Conservation (phyloP, 2,329 filamentous ascomycete genomes). For the Hypoxylon sp. region DNA sequence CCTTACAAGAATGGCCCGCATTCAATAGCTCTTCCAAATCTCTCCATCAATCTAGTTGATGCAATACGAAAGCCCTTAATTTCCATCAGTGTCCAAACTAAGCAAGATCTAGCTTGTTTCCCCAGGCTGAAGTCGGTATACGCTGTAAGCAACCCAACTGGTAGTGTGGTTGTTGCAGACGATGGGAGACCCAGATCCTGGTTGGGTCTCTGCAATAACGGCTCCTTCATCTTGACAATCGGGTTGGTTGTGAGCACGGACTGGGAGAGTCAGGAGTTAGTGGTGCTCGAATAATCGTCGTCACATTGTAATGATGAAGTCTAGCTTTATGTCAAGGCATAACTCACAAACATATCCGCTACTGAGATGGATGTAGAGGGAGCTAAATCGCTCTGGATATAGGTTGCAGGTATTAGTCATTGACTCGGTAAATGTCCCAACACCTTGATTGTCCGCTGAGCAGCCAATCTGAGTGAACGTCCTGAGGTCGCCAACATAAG, state of each 20-base stretch:
- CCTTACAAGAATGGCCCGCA: background rate
- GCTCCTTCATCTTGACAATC: conserved; percentile 32
- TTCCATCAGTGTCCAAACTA: background rate
- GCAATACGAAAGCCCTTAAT: no score
- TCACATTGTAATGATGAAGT: background rate
- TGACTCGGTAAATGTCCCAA: conserved; percentile 40
- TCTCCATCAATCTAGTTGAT: background rate
- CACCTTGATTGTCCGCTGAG: conserved; percentile 38
- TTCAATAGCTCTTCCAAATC: conserved; percentile 2
- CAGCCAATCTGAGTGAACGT: conserved; percentile 36
- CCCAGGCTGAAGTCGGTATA: conserved; percentile 8
- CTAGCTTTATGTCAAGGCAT: background rate
- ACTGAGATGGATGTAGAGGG: conserved; percentile 35
- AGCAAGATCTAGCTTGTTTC: background rate
- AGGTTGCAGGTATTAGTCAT: conserved; percentile 31
- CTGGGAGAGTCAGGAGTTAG: conserved; percentile 24
- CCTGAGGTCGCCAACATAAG: conserved; percentile 43
- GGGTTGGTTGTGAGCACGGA: conserved; percentile 32
- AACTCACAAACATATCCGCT: conserved; percentile 41
- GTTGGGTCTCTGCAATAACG: conserved; percentile 18
- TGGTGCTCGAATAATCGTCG: background rate
- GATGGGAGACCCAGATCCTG: conserved; percentile 2
- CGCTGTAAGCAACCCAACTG: conserved; percentile 35
- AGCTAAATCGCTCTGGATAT: conserved; percentile 34
- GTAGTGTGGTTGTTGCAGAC: conserved; percentile 32